A percentile compares a stretch with the other conserved stretches of the same genome.
Evolutionary conservation across 108 stramenopile genomes (phyloP).

Genomic region (Licmophora abbreviata): DNA sequence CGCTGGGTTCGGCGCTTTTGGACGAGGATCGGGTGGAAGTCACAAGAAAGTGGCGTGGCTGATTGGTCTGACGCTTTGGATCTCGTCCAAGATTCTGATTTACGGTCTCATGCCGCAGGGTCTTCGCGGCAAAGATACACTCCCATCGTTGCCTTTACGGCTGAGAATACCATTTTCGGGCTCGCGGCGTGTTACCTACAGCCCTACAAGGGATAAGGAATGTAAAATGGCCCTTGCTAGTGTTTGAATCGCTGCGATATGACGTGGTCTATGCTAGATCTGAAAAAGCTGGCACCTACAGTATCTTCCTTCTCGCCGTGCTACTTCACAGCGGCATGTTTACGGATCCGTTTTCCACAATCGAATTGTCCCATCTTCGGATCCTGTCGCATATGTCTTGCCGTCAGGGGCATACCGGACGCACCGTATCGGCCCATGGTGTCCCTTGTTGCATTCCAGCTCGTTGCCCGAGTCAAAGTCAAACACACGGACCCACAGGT

Average conservation of each 20-base stretch:
- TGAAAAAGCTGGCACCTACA: too few species aligned
- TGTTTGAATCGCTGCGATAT: too few species aligned
- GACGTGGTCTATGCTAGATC: too few species aligned
- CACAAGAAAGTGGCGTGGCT: constrained; percentile 46
- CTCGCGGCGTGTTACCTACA: constrained; percentile 33
- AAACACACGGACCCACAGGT: constrained; percentile 94
- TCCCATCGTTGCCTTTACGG: constrained; percentile 52
- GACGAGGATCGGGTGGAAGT: constrained; percentile 18
- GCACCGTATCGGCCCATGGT: constrained; percentile 97
- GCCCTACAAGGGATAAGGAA: constrained; percentile 55
- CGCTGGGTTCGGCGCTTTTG: constrained; percentile 24
- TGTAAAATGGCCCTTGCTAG: too few species aligned
- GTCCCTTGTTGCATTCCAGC: constrained; percentile 93
- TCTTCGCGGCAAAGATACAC: constrained; percentile 40
- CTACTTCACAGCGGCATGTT: too few species aligned
- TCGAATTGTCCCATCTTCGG: constrained; percentile 98
- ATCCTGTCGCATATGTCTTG: constrained; percentile 85
- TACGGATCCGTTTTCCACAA: constrained; percentile 84
- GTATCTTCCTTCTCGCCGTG: too few species aligned
- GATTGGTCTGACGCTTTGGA: constrained; percentile 23
- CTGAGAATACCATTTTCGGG: constrained; percentile 36
- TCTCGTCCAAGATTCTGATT: constrained; percentile 14
- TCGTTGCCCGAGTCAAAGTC: constrained; percentile 85
- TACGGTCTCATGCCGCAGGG: constrained; percentile 37
- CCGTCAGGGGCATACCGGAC: constrained; percentile 91